Conservation (phyloP, 129 eudicot species). For the Smallanthus sonchifolius region DNA sequence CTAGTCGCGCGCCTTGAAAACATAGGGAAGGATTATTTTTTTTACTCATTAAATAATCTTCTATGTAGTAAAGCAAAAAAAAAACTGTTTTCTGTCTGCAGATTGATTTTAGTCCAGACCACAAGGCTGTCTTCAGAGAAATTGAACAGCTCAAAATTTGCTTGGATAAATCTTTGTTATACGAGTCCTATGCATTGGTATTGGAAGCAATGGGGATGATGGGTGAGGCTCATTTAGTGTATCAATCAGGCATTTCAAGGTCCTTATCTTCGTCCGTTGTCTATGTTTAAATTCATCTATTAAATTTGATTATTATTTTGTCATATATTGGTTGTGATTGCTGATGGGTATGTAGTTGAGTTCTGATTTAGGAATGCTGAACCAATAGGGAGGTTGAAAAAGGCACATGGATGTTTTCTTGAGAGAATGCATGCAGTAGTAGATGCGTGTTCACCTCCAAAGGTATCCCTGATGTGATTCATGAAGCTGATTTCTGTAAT, state of each 20-base stretch:
- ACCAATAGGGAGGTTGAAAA: slow-evolving; percentile 78
- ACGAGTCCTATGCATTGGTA: slow-evolving; percentile 56
- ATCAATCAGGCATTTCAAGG: slow-evolving; percentile 81
- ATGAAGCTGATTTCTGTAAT: background rate
- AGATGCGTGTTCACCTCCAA: slow-evolving; percentile 37
- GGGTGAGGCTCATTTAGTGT: slow-evolving; percentile 54
- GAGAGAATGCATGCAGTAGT: slow-evolving; percentile 58
- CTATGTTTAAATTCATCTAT: background rate
- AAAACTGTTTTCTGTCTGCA: slow-evolving; percentile 19
- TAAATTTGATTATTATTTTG: background rate
- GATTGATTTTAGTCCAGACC: slow-evolving; percentile 67
- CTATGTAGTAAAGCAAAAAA: background rate
- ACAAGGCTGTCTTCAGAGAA: slow-evolving; percentile 49
- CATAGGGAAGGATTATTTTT: no score
- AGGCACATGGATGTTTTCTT: slow-evolving; percentile 54
- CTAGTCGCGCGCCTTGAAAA: no score
- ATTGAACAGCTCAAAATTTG: slow-evolving; percentile 58
- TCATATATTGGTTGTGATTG: background rate
- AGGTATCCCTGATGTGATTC: slow-evolving; percentile 38
- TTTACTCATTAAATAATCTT: background rate
- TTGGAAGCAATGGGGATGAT: slow-evolving; percentile 73
- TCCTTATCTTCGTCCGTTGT: slow-evolving; percentile 10
- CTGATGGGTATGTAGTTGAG: background rate
- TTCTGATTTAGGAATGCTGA: slow-evolving; percentile 63
- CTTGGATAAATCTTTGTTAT: slow-evolving; percentile 44